phyloP scores from a whole-genome alignment of 78 protist genomes.

The Bigelowiella natans region DNA sequence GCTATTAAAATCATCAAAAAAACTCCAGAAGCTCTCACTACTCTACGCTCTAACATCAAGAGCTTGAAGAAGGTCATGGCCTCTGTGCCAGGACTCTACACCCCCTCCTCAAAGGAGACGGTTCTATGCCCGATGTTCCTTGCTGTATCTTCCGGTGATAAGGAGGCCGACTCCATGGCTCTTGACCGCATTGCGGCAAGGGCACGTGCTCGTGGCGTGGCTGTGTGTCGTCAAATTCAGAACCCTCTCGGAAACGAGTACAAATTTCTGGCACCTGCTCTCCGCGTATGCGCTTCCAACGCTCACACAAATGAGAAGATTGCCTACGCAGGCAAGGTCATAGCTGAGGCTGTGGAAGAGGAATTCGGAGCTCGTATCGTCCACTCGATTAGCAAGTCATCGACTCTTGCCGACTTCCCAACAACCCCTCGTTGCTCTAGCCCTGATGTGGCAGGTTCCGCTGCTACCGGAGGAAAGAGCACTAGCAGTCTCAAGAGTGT shows the following conservation, averaged over 20 bases:
- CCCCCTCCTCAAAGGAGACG: no score
- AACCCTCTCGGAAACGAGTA: not conserved
- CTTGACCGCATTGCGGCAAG: not conserved
- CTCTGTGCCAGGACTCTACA: not conserved
- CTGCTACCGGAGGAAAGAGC: not conserved
- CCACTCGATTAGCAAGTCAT: not conserved
- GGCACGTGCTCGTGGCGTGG: not conserved
- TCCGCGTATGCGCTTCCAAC: not conserved
- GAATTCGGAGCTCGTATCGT: no score
- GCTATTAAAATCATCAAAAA: constrained; percentile 35
- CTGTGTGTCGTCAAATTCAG: not conserved
- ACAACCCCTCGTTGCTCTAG: not conserved
- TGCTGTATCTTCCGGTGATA: not conserved
- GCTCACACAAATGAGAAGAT: not conserved
- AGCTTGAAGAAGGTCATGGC: not conserved
- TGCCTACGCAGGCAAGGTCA: not conserved
- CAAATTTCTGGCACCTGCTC: not conserved
- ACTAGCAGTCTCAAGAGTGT: not conserved
- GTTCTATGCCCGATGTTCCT: not conserved
- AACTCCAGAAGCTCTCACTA: not conserved
- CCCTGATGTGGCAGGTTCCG: not conserved
- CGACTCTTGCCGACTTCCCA: no score
- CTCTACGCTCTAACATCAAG: not conserved
- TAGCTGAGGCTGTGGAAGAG: no score
- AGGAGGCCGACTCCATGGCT: no score